These are phyloP conservation scores for Phialocephala subalpina DNA, from an alignment of 2,329 filamentous ascomycete genomes.

Conservation along the genomic window DNA sequence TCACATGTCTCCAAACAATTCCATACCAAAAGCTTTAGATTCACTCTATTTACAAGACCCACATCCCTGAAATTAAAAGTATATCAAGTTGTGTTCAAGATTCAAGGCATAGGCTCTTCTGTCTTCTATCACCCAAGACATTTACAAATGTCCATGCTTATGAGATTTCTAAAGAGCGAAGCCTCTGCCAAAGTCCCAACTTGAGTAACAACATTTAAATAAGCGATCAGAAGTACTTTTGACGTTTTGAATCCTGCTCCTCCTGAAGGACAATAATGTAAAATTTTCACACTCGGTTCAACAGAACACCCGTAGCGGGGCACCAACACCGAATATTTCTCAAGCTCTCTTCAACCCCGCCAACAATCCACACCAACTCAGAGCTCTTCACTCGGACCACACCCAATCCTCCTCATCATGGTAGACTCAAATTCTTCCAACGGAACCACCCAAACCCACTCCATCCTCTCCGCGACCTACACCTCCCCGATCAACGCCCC, in stretches of 20 bases:
- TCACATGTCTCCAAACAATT: too few relatives aligned
- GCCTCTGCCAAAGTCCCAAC: too few relatives aligned
- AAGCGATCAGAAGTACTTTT: too few relatives aligned
- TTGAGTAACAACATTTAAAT: not conserved
- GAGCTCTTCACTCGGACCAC: not conserved
- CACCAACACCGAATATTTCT: not conserved
- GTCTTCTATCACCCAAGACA: too few relatives aligned
- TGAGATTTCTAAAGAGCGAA: too few relatives aligned
- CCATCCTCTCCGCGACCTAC: slow-evolving; percentile 55
- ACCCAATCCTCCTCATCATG: not conserved
- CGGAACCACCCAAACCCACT: not conserved
- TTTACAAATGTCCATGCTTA: too few relatives aligned
- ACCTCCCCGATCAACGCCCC: slow-evolving; percentile 56
- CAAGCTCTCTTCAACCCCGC: slow-evolving; percentile 1
- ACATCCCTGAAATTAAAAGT: too few relatives aligned
- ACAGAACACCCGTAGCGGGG: not conserved
- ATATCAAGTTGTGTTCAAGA: too few relatives aligned
- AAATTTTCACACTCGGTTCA: not conserved
- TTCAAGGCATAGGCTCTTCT: too few relatives aligned
- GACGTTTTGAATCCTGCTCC: not conserved
- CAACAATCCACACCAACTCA: not conserved
- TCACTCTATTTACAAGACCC: too few relatives aligned
- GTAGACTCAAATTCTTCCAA: not conserved
- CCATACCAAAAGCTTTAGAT: too few relatives aligned
- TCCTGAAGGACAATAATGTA: not conserved